Evolutionary conservation across 768 basidiomycete species (phyloP).

Genomic region (Mycena amicta): DNA sequence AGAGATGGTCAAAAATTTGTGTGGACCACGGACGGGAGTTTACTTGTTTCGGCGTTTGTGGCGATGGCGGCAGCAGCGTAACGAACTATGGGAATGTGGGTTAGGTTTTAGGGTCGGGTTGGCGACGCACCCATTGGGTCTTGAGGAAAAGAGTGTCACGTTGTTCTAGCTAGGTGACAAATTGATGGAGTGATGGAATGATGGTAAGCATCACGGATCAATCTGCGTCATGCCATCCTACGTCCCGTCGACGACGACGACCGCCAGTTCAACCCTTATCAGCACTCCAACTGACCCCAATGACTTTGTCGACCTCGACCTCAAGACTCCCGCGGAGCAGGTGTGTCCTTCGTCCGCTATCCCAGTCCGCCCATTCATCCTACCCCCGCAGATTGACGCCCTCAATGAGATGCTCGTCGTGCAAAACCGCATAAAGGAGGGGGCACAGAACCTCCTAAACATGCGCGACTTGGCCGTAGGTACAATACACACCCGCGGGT

Average conservation of each 20-base stretch:
- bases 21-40: conserved; percentile 25
- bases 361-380: neutral
- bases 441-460: conserved; percentile 86
- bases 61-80: conserved; percentile 89
- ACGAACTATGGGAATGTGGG: conserved; percentile 63
- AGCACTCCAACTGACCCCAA: conserved; percentile 20
- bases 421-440: conserved; percentile 85
- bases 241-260: conserved; percentile 16
- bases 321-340: conserved; percentile 49
- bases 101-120: neutral
- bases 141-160: conserved; percentile 19
- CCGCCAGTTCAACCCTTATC: conserved; percentile 23
- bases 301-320: conserved; percentile 46
- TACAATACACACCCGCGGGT: conserved; percentile 4
- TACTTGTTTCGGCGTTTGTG: conserved; percentile 95
- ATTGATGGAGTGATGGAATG: no score
- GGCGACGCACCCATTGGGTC: conserved; percentile 5
- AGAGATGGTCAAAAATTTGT: conserved; percentile 25
- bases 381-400: conserved; percentile 55
- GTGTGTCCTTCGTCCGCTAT: conserved; percentile 27
- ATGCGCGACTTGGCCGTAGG: conserved; percentile 39
- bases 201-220: no score
- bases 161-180: no score
- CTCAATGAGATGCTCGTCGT: conserved; percentile 70
- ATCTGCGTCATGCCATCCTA: conserved; percentile 26